These are phyloP conservation scores for Hyaloscypha hepaticicola DNA, from an alignment of 495 filamentous ascomycete species.

Conservation along the genomic window DNA sequence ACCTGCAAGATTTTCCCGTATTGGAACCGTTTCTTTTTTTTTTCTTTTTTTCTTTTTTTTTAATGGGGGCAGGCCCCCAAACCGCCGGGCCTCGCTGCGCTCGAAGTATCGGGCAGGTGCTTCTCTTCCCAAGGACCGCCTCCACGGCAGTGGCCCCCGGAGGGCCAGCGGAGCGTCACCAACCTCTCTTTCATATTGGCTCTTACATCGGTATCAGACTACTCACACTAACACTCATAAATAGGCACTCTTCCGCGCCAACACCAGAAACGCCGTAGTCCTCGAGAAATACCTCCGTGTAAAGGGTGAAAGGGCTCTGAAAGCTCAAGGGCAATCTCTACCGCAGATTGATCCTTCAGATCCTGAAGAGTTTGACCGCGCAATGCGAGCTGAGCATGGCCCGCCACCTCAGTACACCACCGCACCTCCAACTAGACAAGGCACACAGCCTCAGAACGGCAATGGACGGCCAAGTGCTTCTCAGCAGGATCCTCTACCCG, in stretches of 20 bases:
- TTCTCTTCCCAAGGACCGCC: too few species aligned
- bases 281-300: conserved; percentile 70
- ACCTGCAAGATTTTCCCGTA: too few species aligned
- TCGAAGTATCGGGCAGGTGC: too few species aligned
- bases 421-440: conserved; percentile 13
- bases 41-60: too few species aligned
- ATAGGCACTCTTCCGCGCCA: conserved; percentile 53
- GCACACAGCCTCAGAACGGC: conserved; percentile 4
- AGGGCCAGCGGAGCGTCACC: too few species aligned
- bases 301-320: conserved; percentile 50
- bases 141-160: too few species aligned
- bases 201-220: too few species aligned
- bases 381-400: conserved; percentile 21
- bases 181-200: too few species aligned
- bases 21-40: too few species aligned
- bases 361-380: conserved; percentile 40
- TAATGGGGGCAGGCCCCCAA: too few species aligned
- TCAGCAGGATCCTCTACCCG: conserved; percentile 24
- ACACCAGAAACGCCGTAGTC: conserved; percentile 73
- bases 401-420: conserved; percentile 22
- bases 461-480: conserved; percentile 13
- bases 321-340: conserved; percentile 34
- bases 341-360: conserved; percentile 40
- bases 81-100: too few species aligned
- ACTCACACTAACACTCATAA: too few species aligned